These are phyloP conservation scores for Talaromyces rugulosus DNA, from an alignment of 2,329 filamentous ascomycete genomes.

Conservation along the genomic window DNA sequence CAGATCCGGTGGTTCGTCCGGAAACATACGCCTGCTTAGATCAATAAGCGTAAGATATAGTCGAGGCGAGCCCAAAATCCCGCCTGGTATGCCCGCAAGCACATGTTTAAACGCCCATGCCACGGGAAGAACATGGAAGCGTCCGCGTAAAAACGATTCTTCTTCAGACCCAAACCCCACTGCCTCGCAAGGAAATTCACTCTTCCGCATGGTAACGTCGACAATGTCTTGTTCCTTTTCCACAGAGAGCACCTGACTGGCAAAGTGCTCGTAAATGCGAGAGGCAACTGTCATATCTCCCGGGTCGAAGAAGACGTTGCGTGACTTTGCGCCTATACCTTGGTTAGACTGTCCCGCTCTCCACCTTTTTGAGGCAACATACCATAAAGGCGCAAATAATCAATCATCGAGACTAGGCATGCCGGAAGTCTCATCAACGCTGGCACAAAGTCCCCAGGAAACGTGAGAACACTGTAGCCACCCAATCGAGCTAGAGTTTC, in stretches of 20 bases:
- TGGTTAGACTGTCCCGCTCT: not conserved
- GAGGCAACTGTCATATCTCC: slow-evolving; percentile 32
- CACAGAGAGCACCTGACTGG: slow-evolving; percentile 32
- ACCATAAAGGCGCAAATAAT: slow-evolving; percentile 35
- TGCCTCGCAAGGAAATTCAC: slow-evolving; percentile 26
- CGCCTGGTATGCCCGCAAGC: slow-evolving; percentile 33
- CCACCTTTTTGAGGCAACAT: slow-evolving; percentile 6
- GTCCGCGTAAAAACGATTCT: slow-evolving; percentile 13
- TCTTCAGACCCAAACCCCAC: slow-evolving; percentile 12
- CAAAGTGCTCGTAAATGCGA: slow-evolving; percentile 38
- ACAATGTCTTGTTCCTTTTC: slow-evolving; percentile 32
- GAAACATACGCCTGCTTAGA: slow-evolving; percentile 24
- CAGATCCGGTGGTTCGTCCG: slow-evolving; percentile 6
- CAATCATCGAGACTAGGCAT: slow-evolving; percentile 40
- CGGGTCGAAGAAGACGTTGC: slow-evolving; percentile 30
- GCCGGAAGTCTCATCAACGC: slow-evolving; percentile 35
- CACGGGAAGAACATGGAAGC: slow-evolving; percentile 27
- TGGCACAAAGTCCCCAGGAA: slow-evolving; percentile 36
- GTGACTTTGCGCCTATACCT: slow-evolving; percentile 23
- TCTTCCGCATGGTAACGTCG: slow-evolving; percentile 30
- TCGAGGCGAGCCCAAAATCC: slow-evolving; percentile 33
- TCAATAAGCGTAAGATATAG: slow-evolving; percentile 28
- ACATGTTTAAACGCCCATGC: slow-evolving; percentile 33
- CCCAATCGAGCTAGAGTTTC: slow-evolving; percentile 42
- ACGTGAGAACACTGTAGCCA: slow-evolving; percentile 35